phyloP scores from a whole-genome alignment of 768 basidiomycete genomes.

The Daedalea quercina region DNA sequence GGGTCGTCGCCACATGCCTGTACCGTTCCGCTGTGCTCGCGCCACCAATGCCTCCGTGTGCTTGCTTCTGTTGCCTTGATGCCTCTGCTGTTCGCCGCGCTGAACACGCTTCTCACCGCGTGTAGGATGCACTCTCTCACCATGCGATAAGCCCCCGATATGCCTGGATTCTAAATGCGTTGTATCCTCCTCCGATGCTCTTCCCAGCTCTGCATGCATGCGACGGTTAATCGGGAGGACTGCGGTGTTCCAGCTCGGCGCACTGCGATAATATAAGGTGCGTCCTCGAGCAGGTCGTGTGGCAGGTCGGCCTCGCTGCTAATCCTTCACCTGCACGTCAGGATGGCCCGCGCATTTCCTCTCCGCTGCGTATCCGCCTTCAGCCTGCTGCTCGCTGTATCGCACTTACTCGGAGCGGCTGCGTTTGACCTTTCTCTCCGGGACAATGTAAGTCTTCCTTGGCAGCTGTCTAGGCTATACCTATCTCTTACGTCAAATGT shows the following conservation, averaged over 20 bases:
- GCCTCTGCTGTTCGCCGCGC: not conserved
- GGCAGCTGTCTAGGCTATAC: not conserved
- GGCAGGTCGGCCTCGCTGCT: slow-evolving; percentile 5
- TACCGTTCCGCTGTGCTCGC: not conserved
- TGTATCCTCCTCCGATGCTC: not conserved
- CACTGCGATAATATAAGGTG: slow-evolving; percentile 6
- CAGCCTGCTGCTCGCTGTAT: slow-evolving; percentile 9
- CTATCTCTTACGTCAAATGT: not conserved
- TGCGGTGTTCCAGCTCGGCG: not conserved
- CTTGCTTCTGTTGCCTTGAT: not conserved
- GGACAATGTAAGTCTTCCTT: slow-evolving; percentile 47
- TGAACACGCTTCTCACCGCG: slow-evolving; percentile 1
- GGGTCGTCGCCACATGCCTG: not conserved
- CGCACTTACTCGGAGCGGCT: slow-evolving; percentile 12
- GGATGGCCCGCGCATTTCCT: slow-evolving; percentile 6
- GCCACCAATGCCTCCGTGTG: not conserved
- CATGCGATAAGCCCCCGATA: slow-evolving; percentile 2
- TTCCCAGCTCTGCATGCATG: slow-evolving; percentile 3
- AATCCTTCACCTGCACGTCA: slow-evolving; percentile 5
- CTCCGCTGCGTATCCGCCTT: slow-evolving; percentile 7
- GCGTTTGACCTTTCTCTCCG: slow-evolving; percentile 53
- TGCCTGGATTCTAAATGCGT: slow-evolving; percentile 1
- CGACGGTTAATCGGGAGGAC: not conserved
- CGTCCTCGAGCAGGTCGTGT: not conserved
- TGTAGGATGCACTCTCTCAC: slow-evolving; percentile 3